phyloP scores from a whole-genome alignment of 2,329 filamentous ascomycete species.

The Exophiala aquamarina region DNA sequence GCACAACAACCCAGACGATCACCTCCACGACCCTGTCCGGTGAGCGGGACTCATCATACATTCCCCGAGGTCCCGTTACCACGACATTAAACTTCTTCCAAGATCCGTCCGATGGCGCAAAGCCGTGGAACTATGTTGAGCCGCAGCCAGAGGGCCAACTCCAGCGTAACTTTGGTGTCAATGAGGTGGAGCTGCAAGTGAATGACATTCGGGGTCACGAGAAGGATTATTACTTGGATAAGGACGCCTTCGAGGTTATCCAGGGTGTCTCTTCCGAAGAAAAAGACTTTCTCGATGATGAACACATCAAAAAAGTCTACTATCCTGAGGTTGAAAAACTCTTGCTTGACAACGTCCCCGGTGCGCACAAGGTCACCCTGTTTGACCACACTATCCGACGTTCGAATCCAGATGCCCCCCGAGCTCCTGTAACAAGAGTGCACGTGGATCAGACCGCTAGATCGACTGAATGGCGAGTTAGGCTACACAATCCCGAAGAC shows the following conservation, averaged over 20 bases:
- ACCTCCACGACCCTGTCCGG: conserved; percentile 31
- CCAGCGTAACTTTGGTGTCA: conserved; percentile 63
- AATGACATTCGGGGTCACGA: conserved; percentile 74
- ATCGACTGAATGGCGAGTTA: conserved; percentile 67
- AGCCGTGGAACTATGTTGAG: conserved; percentile 69
- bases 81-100: conserved; percentile 66
- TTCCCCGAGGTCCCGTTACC: conserved; percentile 61
- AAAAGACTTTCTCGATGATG: conserved; percentile 65
- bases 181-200: conserved; percentile 57
- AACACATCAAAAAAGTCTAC: conserved; percentile 68
- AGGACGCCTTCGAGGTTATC: conserved; percentile 71
- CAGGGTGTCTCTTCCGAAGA: conserved; percentile 57
- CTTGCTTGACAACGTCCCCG: conserved; percentile 66
- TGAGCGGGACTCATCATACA: conserved; percentile 33
- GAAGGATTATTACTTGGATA: conserved; percentile 64
- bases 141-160: conserved; percentile 60
- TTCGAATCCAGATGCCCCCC: conserved; percentile 55
- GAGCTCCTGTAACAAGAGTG: conserved; percentile 68
- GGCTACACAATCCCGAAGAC: conserved; percentile 65
- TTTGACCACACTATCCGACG: conserved; percentile 91
- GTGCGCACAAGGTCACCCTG: conserved; percentile 65
- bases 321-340: conserved; percentile 81
- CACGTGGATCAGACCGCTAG: conserved; percentile 80
- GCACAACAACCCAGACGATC: conserved; percentile 30
- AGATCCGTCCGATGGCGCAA: conserved; percentile 59